A percentile compares a stretch with the other conserved stretches of the same genome.
Evolutionary conservation across 2,329 filamentous ascomycete species (phyloP).

Genomic region (Aureobasidium sp.): DNA sequence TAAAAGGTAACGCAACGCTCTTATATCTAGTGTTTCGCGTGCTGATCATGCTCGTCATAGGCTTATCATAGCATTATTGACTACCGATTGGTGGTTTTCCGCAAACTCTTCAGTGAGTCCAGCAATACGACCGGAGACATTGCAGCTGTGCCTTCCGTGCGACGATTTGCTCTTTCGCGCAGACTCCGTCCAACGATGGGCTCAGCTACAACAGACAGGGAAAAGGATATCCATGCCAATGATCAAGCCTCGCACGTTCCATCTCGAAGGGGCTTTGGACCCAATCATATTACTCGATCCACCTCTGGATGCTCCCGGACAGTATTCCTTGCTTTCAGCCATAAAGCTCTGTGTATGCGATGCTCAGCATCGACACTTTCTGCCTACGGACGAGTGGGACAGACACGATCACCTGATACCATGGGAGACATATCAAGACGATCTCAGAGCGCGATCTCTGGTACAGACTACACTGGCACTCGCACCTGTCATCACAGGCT

Average conservation of each 20-base stretch:
- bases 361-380: conserved; percentile 19
- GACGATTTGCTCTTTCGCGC: conserved; percentile 18
- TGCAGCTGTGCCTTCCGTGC: conserved; percentile 17
- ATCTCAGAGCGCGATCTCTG: conserved; percentile 38
- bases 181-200: conserved; percentile 14
- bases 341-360: conserved; percentile 19
- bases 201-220: conserved; percentile 14
- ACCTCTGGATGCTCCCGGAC: conserved; percentile 16
- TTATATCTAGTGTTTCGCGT: neutral
- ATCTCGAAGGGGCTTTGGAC: conserved; percentile 18
- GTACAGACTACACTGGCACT: conserved; percentile 32
- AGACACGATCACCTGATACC: conserved; percentile 17
- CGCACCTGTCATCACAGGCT: conserved; percentile 36
- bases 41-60: neutral
- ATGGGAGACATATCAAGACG: conserved; percentile 41
- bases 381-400: conserved; percentile 18
- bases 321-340: conserved; percentile 16
- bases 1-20: conserved; percentile 33
- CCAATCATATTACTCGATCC: conserved; percentile 17
- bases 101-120: conserved; percentile 17
- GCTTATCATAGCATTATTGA: conserved; percentile 16
- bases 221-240: conserved; percentile 17
- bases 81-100: conserved; percentile 20
- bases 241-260: conserved; percentile 17
- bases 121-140: conserved; percentile 15